Conservation (phyloP, 2,329 filamentous ascomycete genomes). For the Xylariaceae sp. region DNA sequence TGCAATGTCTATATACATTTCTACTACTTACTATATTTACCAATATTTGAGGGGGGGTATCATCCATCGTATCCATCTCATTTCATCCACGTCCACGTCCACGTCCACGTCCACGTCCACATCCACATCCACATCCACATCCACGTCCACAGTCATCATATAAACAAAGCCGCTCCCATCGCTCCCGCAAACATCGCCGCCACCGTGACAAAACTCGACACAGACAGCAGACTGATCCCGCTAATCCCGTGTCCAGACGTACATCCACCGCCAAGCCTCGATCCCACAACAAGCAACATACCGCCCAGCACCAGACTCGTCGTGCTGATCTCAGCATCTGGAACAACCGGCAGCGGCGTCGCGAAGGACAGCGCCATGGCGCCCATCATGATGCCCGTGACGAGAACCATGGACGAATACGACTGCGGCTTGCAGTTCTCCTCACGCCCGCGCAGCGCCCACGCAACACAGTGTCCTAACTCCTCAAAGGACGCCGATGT, state of each 20-base stretch:
- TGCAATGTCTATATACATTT: background rate
- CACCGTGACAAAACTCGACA: constrained; percentile 59
- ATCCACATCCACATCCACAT: background rate
- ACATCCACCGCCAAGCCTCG: constrained; percentile 60
- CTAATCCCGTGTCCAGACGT: constrained; percentile 66
- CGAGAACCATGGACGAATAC: constrained; percentile 46
- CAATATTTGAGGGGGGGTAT: background rate
- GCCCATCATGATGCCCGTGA: constrained; percentile 45
- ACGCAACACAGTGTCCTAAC: constrained; percentile 46
- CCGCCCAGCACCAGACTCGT: constrained; percentile 48
- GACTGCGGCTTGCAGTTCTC: constrained; percentile 32
- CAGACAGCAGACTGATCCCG: constrained; percentile 57
- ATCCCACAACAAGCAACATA: constrained; percentile 52
- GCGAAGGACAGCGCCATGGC: constrained; percentile 37
- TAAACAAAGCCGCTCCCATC: constrained; percentile 26
- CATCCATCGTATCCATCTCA: background rate
- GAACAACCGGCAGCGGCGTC: constrained; percentile 28
- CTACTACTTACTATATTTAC: background rate
- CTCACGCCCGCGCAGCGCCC: constrained; percentile 30
- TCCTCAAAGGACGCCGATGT: constrained; percentile 60
- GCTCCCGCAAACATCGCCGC: constrained; percentile 53
- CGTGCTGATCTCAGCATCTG: constrained; percentile 29
- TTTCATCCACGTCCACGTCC: background rate
- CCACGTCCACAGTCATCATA: constrained; percentile 3
- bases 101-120: background rate